phyloP scores from a whole-genome alignment of 2,329 filamentous ascomycete species.

The Ascochyta fabae region DNA sequence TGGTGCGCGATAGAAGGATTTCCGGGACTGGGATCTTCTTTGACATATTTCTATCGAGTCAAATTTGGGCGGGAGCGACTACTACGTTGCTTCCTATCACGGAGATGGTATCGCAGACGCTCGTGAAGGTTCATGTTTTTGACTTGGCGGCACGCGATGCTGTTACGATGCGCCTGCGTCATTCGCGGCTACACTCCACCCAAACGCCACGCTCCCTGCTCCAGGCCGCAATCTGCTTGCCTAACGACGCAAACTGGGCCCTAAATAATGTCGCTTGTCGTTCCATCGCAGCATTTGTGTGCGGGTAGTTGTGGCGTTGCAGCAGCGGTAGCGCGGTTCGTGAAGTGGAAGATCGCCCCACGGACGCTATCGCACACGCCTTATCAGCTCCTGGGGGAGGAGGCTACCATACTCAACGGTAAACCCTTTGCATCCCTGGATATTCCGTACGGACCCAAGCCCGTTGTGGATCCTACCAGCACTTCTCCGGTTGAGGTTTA shows the following conservation, averaged over 20 bases:
- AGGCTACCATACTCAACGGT: conserved; percentile 23
- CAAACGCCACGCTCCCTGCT: conserved; percentile 6
- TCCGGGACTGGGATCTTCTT: conserved; percentile 10
- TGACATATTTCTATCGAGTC: conserved; percentile 45
- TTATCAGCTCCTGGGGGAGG: conserved; percentile 30
- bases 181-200: conserved; percentile 18
- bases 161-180: conserved; percentile 21
- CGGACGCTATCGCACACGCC: conserved; percentile 22
- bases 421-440: conserved; percentile 10
- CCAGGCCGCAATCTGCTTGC: conserved; percentile 11
- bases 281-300: conserved; percentile 1
- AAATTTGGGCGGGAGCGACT: conserved; percentile 16
- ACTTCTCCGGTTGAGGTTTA: conserved; percentile 6
- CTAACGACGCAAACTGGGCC: conserved; percentile 2
- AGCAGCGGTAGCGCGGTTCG: not conserved
- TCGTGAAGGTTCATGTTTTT: conserved; percentile 11
- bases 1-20: conserved; percentile 33
- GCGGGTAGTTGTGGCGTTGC: conserved; percentile 8
- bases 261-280: not conserved
- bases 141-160: conserved; percentile 21
- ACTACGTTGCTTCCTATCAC: conserved; percentile 18
- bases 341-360: conserved; percentile 9
- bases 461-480: conserved; percentile 9
- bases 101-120: conserved; percentile 17
- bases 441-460: conserved; percentile 6